Evolutionary conservation across 2,329 filamentous ascomycete genomes (phyloP).

Genomic region (Mariannaea elegans): DNA sequence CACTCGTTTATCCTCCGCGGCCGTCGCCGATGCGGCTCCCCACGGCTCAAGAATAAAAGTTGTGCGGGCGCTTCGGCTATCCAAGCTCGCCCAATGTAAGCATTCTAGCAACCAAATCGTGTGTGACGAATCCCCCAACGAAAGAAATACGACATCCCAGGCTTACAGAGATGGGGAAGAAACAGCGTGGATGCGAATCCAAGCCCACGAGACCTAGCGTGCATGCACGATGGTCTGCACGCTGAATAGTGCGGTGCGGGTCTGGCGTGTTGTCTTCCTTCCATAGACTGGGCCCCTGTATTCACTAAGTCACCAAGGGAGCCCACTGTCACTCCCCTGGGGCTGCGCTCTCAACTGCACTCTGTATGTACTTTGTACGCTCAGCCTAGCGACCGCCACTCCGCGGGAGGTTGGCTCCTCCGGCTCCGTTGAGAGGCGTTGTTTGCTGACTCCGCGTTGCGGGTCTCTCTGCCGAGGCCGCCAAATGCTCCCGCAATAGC

Average conservation of each 20-base stretch:
- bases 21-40: constrained; percentile 1
- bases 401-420: constrained; percentile 23
- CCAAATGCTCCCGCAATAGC: constrained; percentile 21
- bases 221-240: constrained; percentile 43
- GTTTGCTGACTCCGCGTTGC: constrained; percentile 20
- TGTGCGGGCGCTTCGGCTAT: not conserved
- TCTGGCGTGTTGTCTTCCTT: constrained; percentile 32
- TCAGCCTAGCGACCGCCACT: constrained; percentile 24
- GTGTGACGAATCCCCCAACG: not conserved
- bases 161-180: constrained; percentile 13
- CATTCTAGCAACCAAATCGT: not conserved
- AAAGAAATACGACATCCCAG: not conserved
- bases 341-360: constrained; percentile 21
- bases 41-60: not conserved
- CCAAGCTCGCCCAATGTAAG: not conserved
- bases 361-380: constrained; percentile 1
- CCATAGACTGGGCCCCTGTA: constrained; percentile 30
- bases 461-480: constrained; percentile 25
- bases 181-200: constrained; percentile 21
- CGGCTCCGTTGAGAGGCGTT: constrained; percentile 25
- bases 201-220: constrained; percentile 44
- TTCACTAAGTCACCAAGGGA: not conserved
- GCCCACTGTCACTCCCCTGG: constrained; percentile 13
- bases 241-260: constrained; percentile 38
- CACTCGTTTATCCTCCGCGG: not conserved